Percentiles rank a stretch among this genome's conserved stretches.
These are phyloP conservation scores for Sapria himalayana DNA, from an alignment of 345 rosid species.

Conservation along the genomic window DNA sequence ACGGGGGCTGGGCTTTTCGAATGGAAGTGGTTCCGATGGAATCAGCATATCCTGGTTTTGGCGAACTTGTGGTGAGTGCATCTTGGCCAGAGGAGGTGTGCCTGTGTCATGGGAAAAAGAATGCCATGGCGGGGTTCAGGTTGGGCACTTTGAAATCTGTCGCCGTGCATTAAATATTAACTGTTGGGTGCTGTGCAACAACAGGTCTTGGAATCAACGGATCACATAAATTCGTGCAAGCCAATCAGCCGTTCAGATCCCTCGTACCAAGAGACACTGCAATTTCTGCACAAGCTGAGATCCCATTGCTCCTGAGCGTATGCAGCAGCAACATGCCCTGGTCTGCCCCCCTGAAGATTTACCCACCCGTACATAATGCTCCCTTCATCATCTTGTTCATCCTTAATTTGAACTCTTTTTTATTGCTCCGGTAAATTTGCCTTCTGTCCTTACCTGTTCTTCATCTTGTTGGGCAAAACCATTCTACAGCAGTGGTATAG, in stretches of 20 bases:
- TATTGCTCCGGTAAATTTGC: no score
- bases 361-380: no score
- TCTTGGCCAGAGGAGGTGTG: background rate
- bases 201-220: slow-evolving; percentile 87
- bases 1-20: slow-evolving; percentile 94
- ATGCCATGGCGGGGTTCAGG: background rate
- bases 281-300: slow-evolving; percentile 45
- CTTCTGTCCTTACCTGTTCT: no score
- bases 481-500: no score
- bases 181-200: slow-evolving; percentile 6
- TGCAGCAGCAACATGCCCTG: no score
- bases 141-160: background rate
- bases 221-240: slow-evolving; percentile 93
- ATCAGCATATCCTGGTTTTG: slow-evolving; percentile 96
- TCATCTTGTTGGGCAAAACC: no score
- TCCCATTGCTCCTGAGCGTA: slow-evolving; percentile 15
- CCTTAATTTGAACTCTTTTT: no score
- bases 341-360: no score
- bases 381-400: no score
- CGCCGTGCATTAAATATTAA: background rate
- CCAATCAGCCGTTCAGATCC: slow-evolving; percentile 68
- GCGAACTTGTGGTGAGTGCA: slow-evolving; percentile 73
- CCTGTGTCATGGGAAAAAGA: background rate
- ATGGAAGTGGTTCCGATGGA: slow-evolving; percentile 91
- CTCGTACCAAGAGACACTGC: slow-evolving; percentile 51